A percentile compares a stretch with the other conserved stretches of the same genome.
phyloP scores from a whole-genome alignment of 163 green algal species.

The Scenedesmus sp. region DNA sequence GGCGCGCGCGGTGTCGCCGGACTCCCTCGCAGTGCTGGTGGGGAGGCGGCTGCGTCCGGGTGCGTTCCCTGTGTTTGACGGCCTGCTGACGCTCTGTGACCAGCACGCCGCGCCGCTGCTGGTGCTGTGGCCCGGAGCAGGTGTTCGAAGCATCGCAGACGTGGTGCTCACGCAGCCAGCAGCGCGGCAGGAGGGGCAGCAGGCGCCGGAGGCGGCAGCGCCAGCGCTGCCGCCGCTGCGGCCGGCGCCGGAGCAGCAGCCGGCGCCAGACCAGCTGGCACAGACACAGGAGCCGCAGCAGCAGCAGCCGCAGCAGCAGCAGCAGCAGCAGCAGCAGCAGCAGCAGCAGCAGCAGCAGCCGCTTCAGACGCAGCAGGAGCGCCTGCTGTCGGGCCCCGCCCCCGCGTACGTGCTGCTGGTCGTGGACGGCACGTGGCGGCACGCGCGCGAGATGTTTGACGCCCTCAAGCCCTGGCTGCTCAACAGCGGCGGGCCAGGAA shows the following conservation, averaged over 20 bases:
- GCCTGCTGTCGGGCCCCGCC: too few relatives aligned
- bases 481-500: background rate
- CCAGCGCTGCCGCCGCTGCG: too few relatives aligned
- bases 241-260: too few relatives aligned
- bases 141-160: background rate
- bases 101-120: background rate
- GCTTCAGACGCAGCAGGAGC: background rate
- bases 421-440: conserved; percentile 72
- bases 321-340: background rate
- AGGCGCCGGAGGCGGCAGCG: too few relatives aligned
- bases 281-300: background rate
- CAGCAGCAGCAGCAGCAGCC: conserved; percentile 36
- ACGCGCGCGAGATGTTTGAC: conserved; percentile 68
- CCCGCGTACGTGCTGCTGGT: conserved; percentile 60
- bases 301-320: background rate
- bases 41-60: conserved; percentile 26
- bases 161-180: too few relatives aligned
- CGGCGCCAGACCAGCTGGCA: too few relatives aligned
- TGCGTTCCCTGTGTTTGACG: background rate
- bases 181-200: too few relatives aligned
- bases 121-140: conserved; percentile 21
- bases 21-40: conserved; percentile 39
- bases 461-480: background rate
- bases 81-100: background rate
- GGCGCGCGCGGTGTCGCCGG: conserved; percentile 19